Conservation (phyloP, 2,329 filamentous ascomycete species). For the Hypoxylon sp. region DNA sequence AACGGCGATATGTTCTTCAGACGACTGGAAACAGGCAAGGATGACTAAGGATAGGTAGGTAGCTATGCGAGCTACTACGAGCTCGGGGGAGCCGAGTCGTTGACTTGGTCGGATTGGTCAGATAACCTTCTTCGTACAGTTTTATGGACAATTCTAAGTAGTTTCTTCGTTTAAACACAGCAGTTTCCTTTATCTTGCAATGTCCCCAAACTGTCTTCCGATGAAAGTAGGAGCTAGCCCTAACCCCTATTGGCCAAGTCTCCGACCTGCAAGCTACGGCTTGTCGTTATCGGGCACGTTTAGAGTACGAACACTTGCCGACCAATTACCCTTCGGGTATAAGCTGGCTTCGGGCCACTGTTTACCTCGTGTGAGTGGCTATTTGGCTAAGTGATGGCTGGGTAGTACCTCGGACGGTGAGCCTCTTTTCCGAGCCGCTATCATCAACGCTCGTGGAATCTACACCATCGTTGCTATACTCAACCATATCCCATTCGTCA, state of each 20-base stretch:
- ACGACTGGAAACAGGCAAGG: constrained; percentile 4
- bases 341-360: neutral
- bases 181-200: neutral
- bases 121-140: too few species aligned
- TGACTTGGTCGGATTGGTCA: too few species aligned
- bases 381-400: neutral
- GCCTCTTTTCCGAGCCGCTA: neutral
- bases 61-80: neutral
- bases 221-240: too few species aligned
- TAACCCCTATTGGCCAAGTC: neutral
- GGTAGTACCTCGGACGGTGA: neutral
- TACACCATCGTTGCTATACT: neutral
- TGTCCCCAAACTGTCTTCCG: too few species aligned
- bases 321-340: neutral
- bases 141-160: too few species aligned
- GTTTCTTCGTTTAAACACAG: neutral
- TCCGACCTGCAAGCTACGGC: too few species aligned
- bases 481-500: constrained; percentile 5
- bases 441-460: constrained; percentile 3
- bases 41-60: neutral
- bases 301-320: too few species aligned
- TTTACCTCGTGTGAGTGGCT: neutral
- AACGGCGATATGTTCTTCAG: constrained; percentile 32
- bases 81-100: too few species aligned
- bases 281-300: too few species aligned